Conservation (phyloP, 345 rosid genomes). For the Populus simonii region DNA sequence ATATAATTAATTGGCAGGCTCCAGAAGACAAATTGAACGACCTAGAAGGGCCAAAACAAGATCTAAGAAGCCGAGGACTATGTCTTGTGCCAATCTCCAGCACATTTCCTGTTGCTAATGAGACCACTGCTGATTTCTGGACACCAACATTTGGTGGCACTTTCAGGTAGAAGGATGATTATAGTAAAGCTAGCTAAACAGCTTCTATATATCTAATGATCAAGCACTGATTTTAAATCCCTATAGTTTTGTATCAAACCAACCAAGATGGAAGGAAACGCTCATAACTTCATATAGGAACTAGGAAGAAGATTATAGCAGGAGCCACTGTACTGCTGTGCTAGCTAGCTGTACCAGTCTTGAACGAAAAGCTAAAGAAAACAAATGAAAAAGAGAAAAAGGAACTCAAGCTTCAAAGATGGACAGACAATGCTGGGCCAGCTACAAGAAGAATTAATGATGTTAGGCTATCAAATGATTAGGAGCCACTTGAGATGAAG, state of each 20-base stretch:
- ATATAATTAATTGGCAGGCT: background rate
- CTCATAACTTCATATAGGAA: slow-evolving; percentile 21
- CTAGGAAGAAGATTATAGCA: slow-evolving; percentile 22
- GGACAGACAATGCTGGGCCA: slow-evolving; percentile 37
- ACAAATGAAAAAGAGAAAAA: slow-evolving; percentile 11
- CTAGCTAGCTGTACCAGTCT: slow-evolving; percentile 36
- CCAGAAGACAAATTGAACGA: slow-evolving; percentile 2
- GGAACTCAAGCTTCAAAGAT: slow-evolving; percentile 32
- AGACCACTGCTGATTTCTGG: slow-evolving; percentile 32
- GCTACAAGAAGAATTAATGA: slow-evolving; percentile 35
- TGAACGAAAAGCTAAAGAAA: slow-evolving; percentile 37
- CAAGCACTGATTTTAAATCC: background rate
- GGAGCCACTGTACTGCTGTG: slow-evolving; percentile 29
- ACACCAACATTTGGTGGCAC: slow-evolving; percentile 30
- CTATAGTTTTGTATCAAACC: background rate
- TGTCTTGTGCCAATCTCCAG: slow-evolving; percentile 31
- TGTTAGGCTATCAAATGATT: slow-evolving; percentile 43
- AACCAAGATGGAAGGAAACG: slow-evolving; percentile 1
- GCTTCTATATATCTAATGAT: background rate
- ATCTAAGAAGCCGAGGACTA: slow-evolving; percentile 29
- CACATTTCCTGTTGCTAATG: slow-evolving; percentile 32
- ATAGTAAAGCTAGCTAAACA: background rate
- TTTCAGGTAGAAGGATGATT: slow-evolving; percentile 20
- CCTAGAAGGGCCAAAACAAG: slow-evolving; percentile 12
- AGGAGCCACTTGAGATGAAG: slow-evolving; percentile 7